phyloP scores from a whole-genome alignment of 73 alveolate species.

The Paramecium sexaurelia region DNA sequence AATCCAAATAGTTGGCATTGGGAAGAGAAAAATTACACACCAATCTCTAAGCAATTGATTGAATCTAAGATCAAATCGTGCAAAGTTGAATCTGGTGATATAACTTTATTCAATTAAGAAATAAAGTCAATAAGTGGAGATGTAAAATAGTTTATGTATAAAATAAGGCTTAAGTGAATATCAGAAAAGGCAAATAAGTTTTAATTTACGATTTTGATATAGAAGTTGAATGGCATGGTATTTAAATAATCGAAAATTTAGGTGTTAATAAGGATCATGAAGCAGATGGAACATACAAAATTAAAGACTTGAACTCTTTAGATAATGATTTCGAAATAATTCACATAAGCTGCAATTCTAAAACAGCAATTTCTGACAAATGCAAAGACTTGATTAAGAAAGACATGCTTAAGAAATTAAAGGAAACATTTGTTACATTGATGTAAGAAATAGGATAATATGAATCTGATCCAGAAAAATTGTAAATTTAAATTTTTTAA shows the following conservation, averaged over 20 bases:
- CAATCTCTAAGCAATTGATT: constrained; percentile 21
- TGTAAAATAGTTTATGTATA: neutral
- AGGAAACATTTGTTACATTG: neutral
- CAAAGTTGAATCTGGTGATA: constrained; percentile 31
- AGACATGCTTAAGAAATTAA: constrained; percentile 5
- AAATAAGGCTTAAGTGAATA: constrained; percentile 46
- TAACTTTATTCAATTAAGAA: neutral
- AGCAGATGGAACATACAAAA: constrained; percentile 53
- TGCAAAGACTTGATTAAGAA: constrained; percentile 38
- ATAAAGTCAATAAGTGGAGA: constrained; percentile 18
- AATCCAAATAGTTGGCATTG: constrained; percentile 63
- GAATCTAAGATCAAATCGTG: neutral
- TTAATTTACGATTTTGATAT: constrained; percentile 40
- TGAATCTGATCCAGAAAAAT: constrained; percentile 59
- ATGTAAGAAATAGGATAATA: constrained; percentile 38
- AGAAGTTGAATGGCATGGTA: constrained; percentile 57
- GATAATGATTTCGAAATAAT: constrained; percentile 51
- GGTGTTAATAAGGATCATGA: constrained; percentile 44
- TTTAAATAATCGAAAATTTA: neutral
- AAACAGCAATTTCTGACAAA: constrained; percentile 49
- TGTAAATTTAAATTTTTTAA: neutral
- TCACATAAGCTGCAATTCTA: neutral
- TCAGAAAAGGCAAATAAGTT: constrained; percentile 42
- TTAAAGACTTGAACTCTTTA: constrained; percentile 36
- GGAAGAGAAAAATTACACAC: constrained; percentile 56